Percentiles rank a stretch among this genome's conserved stretches.
Conservation (phyloP, 2,329 filamentous ascomycete species). For the Apiospora arundinis region DNA sequence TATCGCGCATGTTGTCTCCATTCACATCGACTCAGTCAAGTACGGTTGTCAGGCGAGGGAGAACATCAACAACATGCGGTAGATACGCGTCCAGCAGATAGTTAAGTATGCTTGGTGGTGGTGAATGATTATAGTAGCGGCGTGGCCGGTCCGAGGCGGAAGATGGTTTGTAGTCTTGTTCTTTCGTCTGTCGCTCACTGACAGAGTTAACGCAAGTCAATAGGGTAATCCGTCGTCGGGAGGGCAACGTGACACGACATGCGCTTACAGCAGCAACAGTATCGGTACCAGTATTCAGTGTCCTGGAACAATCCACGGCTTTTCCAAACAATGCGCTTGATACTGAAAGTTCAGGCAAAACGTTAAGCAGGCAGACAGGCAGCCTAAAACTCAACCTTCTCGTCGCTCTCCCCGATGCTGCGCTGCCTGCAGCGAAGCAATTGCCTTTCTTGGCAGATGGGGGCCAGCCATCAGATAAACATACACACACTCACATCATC, state of each 20-base stretch:
- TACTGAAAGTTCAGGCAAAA: neutral
- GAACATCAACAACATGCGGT: neutral
- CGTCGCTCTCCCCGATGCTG: constrained; percentile 1
- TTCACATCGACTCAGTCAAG: neutral
- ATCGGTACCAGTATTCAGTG: neutral
- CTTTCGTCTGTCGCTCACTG: neutral
- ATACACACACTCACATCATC: neutral
- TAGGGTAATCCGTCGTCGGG: neutral
- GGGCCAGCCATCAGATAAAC: neutral
- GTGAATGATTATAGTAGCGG: neutral
- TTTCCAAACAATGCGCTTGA: neutral
- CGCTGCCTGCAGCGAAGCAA: neutral
- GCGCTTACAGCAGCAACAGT: neutral
- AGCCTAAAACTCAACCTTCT: constrained; percentile 7
- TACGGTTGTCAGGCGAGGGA: neutral
- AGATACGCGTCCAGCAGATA: neutral
- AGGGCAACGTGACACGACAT: neutral
- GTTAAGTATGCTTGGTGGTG: neutral
- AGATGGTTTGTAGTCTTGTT: neutral
- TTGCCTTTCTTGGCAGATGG: constrained; percentile 4
- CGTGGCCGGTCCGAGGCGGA: neutral
- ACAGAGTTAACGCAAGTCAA: neutral
- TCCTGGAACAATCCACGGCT: neutral
- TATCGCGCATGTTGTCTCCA: neutral
- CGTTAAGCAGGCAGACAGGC: neutral